Conservation (phyloP, 306 rosid genomes). For the Astragalus membranaceus region DNA sequence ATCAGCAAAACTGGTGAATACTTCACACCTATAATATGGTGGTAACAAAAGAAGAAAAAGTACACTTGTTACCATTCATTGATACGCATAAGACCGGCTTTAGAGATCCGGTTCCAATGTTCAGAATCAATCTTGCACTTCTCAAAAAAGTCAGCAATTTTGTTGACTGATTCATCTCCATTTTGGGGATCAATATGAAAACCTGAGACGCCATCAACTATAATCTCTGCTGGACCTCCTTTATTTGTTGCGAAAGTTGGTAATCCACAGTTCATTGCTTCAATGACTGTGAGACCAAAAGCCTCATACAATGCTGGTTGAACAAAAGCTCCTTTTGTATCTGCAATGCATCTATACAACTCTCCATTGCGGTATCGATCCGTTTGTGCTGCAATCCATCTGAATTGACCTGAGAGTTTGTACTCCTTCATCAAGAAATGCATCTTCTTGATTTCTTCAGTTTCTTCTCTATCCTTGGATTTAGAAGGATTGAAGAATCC, state of each 20-base stretch:
- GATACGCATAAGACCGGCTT: slow-evolving; percentile 66
- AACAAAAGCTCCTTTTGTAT: slow-evolving; percentile 87
- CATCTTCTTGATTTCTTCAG: slow-evolving; percentile 74
- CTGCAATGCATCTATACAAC: slow-evolving; percentile 74
- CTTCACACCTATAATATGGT: no score
- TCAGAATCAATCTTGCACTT: slow-evolving; percentile 58
- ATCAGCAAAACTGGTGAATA: no score
- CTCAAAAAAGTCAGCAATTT: slow-evolving; percentile 78
- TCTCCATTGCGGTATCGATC: slow-evolving; percentile 75
- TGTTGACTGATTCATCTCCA: slow-evolving; percentile 70
- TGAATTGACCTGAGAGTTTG: slow-evolving; percentile 63
- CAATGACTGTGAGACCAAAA: slow-evolving; percentile 89
- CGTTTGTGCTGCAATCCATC: slow-evolving; percentile 95
- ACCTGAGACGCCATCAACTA: slow-evolving; percentile 76
- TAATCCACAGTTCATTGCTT: slow-evolving; percentile 94
- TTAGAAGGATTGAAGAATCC: slow-evolving; percentile 84
- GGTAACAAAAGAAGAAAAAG: no score
- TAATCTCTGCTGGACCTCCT: slow-evolving; percentile 96
- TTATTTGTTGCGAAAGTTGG: slow-evolving; percentile 91
- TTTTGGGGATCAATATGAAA: slow-evolving; percentile 71
- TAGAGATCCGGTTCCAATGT: slow-evolving; percentile 60
- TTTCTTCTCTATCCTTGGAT: slow-evolving; percentile 93
- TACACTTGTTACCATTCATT: slow-evolving; percentile 46
- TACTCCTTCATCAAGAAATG: slow-evolving; percentile 60
- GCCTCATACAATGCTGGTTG: slow-evolving; percentile 94